Base-by-base conservation (phyloP, 345 rosid genomes). In the Murraya paniculata region DNA sequence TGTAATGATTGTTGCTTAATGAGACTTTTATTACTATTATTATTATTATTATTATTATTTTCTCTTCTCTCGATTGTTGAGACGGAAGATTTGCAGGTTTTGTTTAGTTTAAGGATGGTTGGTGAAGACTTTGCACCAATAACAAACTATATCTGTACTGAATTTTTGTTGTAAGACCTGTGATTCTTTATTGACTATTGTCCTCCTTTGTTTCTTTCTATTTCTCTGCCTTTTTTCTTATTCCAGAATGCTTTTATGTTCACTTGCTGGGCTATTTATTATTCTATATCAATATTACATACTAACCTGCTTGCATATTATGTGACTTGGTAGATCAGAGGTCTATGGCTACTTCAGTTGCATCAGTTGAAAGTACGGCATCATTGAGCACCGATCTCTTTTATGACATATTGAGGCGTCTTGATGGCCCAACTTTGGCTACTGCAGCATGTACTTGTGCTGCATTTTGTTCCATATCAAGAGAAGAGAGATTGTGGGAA, bases 401-500 rank as follows among this genome's bases (percentile, higher is more conserved):
- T 86, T 90, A 90, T 27, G 96, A 91, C 75, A 91, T 91, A 87
- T 73, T 91, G 79, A 86, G 85, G 84, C 96, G 93, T 48, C 91
- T 91, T 30, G 96, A 91, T 84, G 96, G 96, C 48, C 85, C 85
- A 25, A 87, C 88, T 50, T 84, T 91, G 86, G 96, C 96, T 64
- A 85, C 83, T 74, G 96, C 93, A 11, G 93, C 96, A 71, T 91
- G 96, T 84, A 76, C 91, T 16, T 91, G 96, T 56, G 90, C 88
- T 11, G 83, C 91, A 27, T 89, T 91, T 78, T 87, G 86, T 74
- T 90, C 93, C 56, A 87, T 91, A 50, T 91, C 96, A 14, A 90
- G 82, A 81, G 96, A 91, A 71, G 96, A 91, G 89, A 85, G 78
- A 60, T 66, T 91, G 38, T 91, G 96, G 96, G 92, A 91, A 81